Conservation (phyloP, 352 stramenopile species). For the Globisporangium iwayamae region DNA sequence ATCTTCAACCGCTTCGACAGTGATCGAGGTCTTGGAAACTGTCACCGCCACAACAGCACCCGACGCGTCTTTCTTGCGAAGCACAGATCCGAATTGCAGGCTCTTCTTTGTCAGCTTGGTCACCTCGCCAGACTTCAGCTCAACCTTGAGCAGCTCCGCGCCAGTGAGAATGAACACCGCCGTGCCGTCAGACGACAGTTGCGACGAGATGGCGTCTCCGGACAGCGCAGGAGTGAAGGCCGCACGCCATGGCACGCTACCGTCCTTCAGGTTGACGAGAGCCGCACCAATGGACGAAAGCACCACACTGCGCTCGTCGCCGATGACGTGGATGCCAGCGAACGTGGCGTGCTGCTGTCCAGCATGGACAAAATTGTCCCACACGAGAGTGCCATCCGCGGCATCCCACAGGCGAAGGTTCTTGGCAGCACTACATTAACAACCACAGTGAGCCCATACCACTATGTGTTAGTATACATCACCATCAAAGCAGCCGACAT, state of each 20-base stretch:
- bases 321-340: conserved; percentile 36
- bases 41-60: conserved; percentile 19
- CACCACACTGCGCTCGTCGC: conserved; percentile 47
- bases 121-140: conserved; percentile 28
- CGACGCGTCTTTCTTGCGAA: conserved; percentile 16
- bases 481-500: background rate
- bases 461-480: conserved; percentile 9
- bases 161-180: conserved; percentile 48
- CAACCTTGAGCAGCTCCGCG: conserved; percentile 36
- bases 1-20: conserved; percentile 17
- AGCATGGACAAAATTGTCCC: conserved; percentile 48
- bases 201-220: conserved; percentile 27
- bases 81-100: conserved; percentile 7
- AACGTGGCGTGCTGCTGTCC: conserved; percentile 28
- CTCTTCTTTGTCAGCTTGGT: conserved; percentile 14
- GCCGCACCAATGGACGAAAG: conserved; percentile 38
- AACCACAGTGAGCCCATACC: background rate
- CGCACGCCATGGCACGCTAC: conserved; percentile 36
- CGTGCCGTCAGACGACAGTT: conserved; percentile 45
- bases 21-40: conserved; percentile 10
- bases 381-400: conserved; percentile 55
- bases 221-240: conserved; percentile 30
- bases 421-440: conserved; percentile 33
- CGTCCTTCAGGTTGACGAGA: conserved; percentile 62
- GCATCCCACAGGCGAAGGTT: conserved; percentile 71